Conservation (phyloP, 2,329 filamentous ascomycete genomes). For the Geosmithia putterillii region DNA sequence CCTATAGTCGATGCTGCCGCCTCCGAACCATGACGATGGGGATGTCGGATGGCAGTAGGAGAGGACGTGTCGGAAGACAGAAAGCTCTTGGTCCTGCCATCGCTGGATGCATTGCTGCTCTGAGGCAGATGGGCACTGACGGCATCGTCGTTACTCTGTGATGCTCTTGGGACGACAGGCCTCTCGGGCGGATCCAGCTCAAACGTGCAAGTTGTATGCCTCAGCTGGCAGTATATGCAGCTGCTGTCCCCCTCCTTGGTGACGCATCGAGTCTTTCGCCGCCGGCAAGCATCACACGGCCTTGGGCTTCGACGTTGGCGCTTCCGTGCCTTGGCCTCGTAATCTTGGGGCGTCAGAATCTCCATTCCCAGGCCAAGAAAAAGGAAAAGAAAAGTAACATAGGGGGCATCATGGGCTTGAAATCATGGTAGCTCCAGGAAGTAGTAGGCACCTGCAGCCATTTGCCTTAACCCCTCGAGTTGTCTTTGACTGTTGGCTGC, state of each 20-base stretch:
- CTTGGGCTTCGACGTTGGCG: slow-evolving; percentile 14
- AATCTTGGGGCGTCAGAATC: slow-evolving; percentile 17
- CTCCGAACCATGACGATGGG: neutral
- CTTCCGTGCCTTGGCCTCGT: slow-evolving; percentile 14
- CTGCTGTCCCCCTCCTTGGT: slow-evolving; percentile 1
- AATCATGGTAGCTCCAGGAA: no score
- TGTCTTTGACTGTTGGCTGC: no score
- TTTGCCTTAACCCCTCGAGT: no score
- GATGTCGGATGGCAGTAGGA: neutral
- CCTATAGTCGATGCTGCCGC: neutral
- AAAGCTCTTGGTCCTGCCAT: neutral
- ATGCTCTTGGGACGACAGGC: neutral
- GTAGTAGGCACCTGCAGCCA: no score
- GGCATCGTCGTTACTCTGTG: no score
- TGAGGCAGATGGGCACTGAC: no score
- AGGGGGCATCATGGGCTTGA: neutral
- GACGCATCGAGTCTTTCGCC: slow-evolving; percentile 5
- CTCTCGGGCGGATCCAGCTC: slow-evolving; percentile 1
- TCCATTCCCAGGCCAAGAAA: slow-evolving; percentile 10
- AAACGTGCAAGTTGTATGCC: slow-evolving; percentile 6
- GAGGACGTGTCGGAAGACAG: neutral
- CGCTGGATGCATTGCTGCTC: neutral
- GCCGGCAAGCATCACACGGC: slow-evolving; percentile 9
- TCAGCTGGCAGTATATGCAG: slow-evolving; percentile 7
- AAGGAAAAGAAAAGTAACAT: neutral